Conservation (phyloP, 75 land plant genomes). For the Cupressus sempervirens region DNA sequence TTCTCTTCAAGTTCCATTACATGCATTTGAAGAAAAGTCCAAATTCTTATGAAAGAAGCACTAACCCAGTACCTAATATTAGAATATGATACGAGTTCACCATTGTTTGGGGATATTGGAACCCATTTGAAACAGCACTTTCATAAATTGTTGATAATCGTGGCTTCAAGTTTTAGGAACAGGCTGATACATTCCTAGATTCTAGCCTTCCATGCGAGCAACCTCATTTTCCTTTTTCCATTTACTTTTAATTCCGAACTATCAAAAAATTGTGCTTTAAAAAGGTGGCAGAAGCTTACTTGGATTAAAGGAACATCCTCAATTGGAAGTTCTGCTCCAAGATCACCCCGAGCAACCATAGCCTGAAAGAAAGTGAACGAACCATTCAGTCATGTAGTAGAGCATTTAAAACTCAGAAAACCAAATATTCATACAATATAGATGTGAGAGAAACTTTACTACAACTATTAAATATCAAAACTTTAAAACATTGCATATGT, state of each 20-base stretch:
- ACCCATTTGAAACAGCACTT: not conserved
- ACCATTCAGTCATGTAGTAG: not conserved
- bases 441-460: not conserved
- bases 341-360: constrained; percentile 98
- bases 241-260: not conserved
- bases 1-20: not conserved
- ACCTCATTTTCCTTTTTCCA: not conserved
- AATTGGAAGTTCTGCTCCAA: constrained; percentile 94
- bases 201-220: not conserved
- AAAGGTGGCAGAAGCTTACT: constrained; percentile 26
- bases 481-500: not conserved
- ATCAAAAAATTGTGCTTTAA: not conserved
- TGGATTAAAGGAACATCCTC: constrained; percentile 94
- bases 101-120: not conserved
- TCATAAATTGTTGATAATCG: not conserved
- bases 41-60: not conserved
- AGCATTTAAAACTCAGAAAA: not conserved
- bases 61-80: not conserved
- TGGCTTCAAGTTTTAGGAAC: not conserved
- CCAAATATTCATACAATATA: not conserved
- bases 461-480: not conserved
- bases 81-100: not conserved
- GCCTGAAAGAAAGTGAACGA: constrained; percentile 36
- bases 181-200: not conserved
- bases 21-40: not conserved